Evolutionary conservation across 2,329 filamentous ascomycete genomes (phyloP).

Genomic region (Aspergillus floridensis): DNA sequence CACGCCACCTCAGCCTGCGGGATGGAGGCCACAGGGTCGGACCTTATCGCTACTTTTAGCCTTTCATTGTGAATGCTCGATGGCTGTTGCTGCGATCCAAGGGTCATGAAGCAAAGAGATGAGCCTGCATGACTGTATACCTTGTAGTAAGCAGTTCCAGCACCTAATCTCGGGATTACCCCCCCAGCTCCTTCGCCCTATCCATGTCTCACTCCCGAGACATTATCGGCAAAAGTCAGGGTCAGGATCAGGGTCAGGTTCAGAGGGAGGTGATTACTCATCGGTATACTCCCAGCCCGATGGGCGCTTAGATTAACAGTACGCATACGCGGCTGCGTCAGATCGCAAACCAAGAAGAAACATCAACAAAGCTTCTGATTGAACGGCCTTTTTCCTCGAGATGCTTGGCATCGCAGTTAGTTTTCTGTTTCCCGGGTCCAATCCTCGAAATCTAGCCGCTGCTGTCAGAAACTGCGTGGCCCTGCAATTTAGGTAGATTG

Average conservation of each 20-base stretch:
- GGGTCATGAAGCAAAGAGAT: no score
- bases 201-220: neutral
- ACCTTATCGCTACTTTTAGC: neutral
- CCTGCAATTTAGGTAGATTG: neutral
- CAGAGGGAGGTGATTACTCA: neutral
- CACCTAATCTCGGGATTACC: no score
- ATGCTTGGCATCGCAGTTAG: neutral
- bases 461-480: conserved; percentile 1
- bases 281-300: neutral
- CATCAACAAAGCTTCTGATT: neutral
- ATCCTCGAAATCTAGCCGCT: neutral
- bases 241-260: neutral
- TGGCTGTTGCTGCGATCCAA: no score
- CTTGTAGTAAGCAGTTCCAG: no score
- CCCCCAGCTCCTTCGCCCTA: no score
- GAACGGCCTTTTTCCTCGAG: neutral
- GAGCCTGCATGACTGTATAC: no score
- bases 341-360: neutral
- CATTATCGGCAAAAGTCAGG: neutral
- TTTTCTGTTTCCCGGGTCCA: neutral
- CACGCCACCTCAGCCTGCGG: neutral
- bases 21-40: neutral
- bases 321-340: neutral
- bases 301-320: no score
- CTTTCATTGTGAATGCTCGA: no score